phyloP scores from a whole-genome alignment of 2,329 filamentous ascomycete species.

The Colletotrichum tanaceti region DNA sequence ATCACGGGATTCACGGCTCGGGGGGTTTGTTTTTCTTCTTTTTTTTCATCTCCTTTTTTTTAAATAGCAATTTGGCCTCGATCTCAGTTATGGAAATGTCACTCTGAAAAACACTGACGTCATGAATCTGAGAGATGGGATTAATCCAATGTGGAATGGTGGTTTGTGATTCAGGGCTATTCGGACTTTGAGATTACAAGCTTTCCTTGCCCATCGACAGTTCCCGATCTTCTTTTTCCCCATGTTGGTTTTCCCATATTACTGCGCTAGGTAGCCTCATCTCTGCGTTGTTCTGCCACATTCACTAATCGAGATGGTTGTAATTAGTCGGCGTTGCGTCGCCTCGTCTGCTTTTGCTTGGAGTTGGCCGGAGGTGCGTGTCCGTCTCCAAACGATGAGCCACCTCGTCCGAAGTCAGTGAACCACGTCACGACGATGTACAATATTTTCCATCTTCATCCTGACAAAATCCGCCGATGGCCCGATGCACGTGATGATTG shows the following conservation, averaged over 20 bases:
- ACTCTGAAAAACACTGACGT: not conserved
- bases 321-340: not conserved
- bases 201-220: not conserved
- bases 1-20: not conserved
- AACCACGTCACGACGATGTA: no score
- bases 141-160: not conserved
- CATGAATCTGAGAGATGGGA: not conserved
- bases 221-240: no score
- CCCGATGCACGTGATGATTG: no score
- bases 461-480: fast-evolving
- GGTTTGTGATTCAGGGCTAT: not conserved
- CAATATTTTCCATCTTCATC: no score
- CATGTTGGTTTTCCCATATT: no score
- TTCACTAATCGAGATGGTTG: not conserved
- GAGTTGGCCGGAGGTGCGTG: not conserved
- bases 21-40: no score
- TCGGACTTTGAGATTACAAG: not conserved
- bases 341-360: no score
- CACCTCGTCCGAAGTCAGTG: not conserved
- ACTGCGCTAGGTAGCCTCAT: not conserved
- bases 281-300: not conserved
- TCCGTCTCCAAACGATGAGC: not conserved
- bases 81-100: no score
- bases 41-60: no score
- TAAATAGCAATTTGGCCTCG: not conserved